phyloP scores from a whole-genome alignment of 352 stramenopile genomes.

The Phytopythium boreale region DNA sequence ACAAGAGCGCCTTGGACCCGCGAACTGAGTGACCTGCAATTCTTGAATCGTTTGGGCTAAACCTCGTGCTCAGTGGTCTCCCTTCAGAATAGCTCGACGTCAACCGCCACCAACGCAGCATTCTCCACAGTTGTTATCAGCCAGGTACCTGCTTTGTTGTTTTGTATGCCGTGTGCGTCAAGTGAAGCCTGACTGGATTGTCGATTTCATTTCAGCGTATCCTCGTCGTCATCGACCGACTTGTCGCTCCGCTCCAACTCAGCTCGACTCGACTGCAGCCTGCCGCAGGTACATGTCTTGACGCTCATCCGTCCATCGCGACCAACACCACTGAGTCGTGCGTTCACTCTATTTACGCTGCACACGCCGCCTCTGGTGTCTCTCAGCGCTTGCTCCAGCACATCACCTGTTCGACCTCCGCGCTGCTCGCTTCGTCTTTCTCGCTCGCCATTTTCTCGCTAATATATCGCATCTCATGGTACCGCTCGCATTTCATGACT shows the following conservation, averaged over 20 bases:
- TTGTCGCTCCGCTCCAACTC: background rate
- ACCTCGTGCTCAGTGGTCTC: background rate
- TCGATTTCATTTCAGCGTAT: background rate
- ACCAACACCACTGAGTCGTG: no score
- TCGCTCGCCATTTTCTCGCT: no score
- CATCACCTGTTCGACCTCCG: no score
- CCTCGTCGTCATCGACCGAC: background rate
- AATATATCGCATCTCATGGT: no score
- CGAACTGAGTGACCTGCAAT: background rate
- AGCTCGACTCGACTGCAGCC: no score
- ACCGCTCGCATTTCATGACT: no score
- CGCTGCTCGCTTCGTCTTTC: no score
- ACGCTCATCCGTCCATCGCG: no score
- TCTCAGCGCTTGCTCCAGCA: no score
- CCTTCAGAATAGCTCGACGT: background rate
- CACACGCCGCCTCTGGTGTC: no score
- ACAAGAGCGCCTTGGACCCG: background rate
- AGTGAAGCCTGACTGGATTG: background rate
- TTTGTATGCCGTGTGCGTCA: background rate
- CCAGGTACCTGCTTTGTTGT: background rate
- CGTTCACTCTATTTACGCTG: no score
- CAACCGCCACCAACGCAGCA: background rate
- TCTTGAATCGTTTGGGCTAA: background rate
- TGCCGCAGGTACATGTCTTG: no score
- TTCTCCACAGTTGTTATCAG: background rate